A percentile compares a stretch with the other conserved stretches of the same genome.
phyloP scores from a whole-genome alignment of 176 grass and related monocot genomes.

The bread wheat (Triticum aestivum) region IWGSC_CS_RefSeq_v2.1 NC_057794.1:568191689-568192188 shows the following conservation, averaged over 20 bases:
- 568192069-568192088: too few relatives aligned
- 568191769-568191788: conserved; percentile 26
- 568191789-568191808: conserved; percentile 26
- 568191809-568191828: conserved; percentile 86
- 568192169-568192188: too few relatives aligned
- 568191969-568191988: conserved; percentile 9
- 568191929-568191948: neutral
- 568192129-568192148: too few relatives aligned
- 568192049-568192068: neutral
- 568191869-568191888: conserved; percentile 85
- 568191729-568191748: too few relatives aligned
- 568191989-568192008: conserved; percentile 15
- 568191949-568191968: neutral
- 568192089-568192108: too few relatives aligned
- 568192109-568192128: too few relatives aligned
- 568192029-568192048: conserved; percentile 4
- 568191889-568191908: conserved; percentile 48
- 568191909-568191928: neutral
- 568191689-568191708: too few relatives aligned
- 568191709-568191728: too few relatives aligned
- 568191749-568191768: neutral
- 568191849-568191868: conserved; percentile 80
- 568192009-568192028: neutral
- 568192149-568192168: too few relatives aligned
- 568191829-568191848: conserved; percentile 87